Evolutionary conservation across 345 rosid genomes (phyloP), one percentile per base, ranked within the genome.

Genomic region (Gossypium longicalyx): DNA sequence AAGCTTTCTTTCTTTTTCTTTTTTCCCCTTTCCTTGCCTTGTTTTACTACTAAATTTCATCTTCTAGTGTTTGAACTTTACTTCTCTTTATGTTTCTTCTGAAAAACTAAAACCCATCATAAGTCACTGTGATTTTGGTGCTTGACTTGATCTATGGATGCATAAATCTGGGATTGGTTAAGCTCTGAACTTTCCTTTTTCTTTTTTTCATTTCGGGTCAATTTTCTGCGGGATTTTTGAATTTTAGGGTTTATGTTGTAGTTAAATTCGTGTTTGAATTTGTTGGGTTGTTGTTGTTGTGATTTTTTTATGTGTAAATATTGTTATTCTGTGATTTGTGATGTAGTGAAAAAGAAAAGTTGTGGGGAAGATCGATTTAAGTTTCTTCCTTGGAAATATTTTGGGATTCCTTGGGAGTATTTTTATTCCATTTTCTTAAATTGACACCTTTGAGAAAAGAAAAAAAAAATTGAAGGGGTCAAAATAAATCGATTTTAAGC

Each of bases 361-460:
- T 49, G 72, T 74, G 56, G 11, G 44, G 9, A 77, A 71, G 71
- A 38, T 25, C 64, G 19, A 66, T 75, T n/a, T 5, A 41, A 19
- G 16, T 67, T 82, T 81, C 78, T 84, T 85, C 82, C 82, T 76
- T 69, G 78, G 74, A 82, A 77, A 61, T 71, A 57, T 82, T 81
- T 88, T 85, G 75, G 57, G 82, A 79, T 81, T 78, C 77, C 72
- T 60, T 41, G n/a, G 84, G 86, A 83, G 85, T 82, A 77, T 81
- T 86, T 78, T 72, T 27, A 77, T 81, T 84, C 75, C 72, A 13
- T 60, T 78, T 56, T 66, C 61, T 16, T 65, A 71, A 71, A 67
- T 49, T 19, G 25, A 45, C 49, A 47, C 52, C 25, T 59, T 64
- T 59, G 43, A 13, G 64, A 68, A 60, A 13, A 41, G 61, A 70